Conservation (phyloP, 2,329 filamentous ascomycete genomes). For the Beauveria pseudobassiana region DNA sequence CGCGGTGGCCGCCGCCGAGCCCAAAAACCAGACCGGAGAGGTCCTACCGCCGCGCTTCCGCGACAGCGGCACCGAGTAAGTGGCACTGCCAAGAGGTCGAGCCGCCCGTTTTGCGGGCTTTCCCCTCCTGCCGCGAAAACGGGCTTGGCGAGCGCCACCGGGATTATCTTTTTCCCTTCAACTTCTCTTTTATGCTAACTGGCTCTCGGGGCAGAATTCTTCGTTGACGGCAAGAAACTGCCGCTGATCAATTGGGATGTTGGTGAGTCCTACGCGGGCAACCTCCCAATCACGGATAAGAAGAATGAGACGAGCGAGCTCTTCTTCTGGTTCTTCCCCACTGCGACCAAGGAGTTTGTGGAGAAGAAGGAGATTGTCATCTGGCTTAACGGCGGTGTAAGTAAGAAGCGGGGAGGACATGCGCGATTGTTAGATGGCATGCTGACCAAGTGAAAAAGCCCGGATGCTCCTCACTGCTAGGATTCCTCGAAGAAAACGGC, state of each 20-base stretch:
- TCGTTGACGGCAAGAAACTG: constrained; percentile 52
- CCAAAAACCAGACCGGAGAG: neutral
- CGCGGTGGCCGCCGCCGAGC: neutral
- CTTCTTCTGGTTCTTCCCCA: constrained; percentile 50
- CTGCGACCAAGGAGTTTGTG: constrained; percentile 26
- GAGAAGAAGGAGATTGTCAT: constrained; percentile 41
- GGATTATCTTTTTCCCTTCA: neutral
- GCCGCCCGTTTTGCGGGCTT: neutral
- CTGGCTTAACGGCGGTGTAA: constrained; percentile 36
- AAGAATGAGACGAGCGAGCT: constrained; percentile 32
- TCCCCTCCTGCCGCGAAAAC: neutral
- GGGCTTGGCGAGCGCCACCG: neutral
- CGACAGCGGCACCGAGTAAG: constrained; percentile 16
- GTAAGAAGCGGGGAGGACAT: constrained; percentile 10
- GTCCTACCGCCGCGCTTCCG: constrained; percentile 12
- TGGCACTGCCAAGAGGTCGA: neutral
- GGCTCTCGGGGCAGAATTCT: constrained; percentile 36
- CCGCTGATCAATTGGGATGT: constrained; percentile 60
- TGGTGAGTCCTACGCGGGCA: constrained; percentile 51
- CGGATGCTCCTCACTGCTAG: constrained; percentile 56
- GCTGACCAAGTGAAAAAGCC: constrained; percentile 27
- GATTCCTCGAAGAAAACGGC: constrained; percentile 70
- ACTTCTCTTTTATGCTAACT: neutral
- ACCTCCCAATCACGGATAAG: constrained; percentile 44
- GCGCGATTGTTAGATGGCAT: neutral